A percentile compares a stretch with the other conserved stretches of the same genome.
These are phyloP conservation scores for Tolypocladium endophyticum DNA, from an alignment of 2,329 filamentous ascomycete genomes.

Conservation along the genomic window DNA sequence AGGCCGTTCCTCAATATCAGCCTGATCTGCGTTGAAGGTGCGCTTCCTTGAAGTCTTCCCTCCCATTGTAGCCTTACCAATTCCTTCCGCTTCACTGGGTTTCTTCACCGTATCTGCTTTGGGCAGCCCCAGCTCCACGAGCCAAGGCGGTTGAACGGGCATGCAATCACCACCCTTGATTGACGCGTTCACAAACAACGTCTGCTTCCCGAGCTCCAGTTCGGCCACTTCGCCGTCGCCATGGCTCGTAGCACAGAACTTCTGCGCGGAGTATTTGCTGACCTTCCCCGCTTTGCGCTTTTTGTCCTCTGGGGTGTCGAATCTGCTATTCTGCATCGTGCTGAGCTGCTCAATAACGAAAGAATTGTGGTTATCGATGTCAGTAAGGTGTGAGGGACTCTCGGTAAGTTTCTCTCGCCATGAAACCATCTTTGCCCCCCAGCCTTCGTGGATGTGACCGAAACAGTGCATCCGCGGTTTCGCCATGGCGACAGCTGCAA, in stretches of 20 bases:
- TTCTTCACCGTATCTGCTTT: background rate
- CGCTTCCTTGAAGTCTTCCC: background rate
- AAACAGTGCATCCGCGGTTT: background rate
- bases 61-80: background rate
- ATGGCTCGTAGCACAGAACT: background rate
- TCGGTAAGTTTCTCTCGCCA: background rate
- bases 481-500: background rate
- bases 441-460: background rate
- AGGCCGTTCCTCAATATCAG: too few species aligned
- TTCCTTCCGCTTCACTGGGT: background rate
- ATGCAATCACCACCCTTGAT: background rate
- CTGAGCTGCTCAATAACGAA: background rate
- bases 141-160: background rate
- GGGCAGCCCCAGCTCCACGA: background rate
- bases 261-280: background rate
- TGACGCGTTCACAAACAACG: background rate
- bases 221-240: background rate
- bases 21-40: too few species aligned
- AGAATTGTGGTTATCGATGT: background rate
- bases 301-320: background rate
- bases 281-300: background rate
- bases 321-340: background rate
- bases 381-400: background rate
- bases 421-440: background rate
- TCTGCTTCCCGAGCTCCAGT: background rate